These are phyloP conservation scores for Amphicarpaea edgeworthii DNA, from an alignment of 306 rosid genomes.

Conservation along the genomic window DNA sequence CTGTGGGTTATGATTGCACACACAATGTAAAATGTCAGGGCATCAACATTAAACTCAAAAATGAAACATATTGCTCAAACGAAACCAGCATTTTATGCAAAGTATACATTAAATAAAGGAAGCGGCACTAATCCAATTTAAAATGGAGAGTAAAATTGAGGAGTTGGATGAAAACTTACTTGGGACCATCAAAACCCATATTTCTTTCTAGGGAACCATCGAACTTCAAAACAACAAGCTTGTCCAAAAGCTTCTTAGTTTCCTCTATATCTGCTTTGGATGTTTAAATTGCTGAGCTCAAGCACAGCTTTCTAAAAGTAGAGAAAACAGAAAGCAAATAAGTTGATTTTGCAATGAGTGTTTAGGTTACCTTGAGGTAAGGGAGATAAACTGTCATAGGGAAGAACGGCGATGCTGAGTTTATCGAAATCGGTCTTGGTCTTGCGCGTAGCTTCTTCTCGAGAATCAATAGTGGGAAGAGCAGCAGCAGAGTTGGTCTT, in stretches of 20 bases:
- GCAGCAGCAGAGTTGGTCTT: slow-evolving; percentile 40
- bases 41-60: too few relatives aligned
- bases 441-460: slow-evolving; percentile 48
- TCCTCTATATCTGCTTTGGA: slow-evolving; percentile 54
- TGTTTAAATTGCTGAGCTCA: not conserved
- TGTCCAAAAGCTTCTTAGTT: slow-evolving; percentile 68
- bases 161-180: slow-evolving; percentile 54
- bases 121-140: too few relatives aligned
- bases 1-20: too few relatives aligned
- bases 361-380: slow-evolving; percentile 58
- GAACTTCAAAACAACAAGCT: slow-evolving; percentile 75
- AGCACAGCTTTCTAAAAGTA: not conserved
- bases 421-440: slow-evolving; percentile 41
- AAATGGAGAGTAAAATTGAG: not conserved
- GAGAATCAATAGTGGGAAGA: slow-evolving; percentile 33
- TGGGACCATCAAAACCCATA: slow-evolving; percentile 66
- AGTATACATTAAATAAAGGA: too few relatives aligned
- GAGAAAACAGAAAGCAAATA: slow-evolving; percentile 23
- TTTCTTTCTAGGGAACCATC: slow-evolving; percentile 52
- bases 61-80: too few relatives aligned
- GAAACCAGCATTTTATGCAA: not conserved
- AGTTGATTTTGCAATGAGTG: too few relatives aligned
- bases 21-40: too few relatives aligned
- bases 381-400: slow-evolving; percentile 57
- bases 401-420: slow-evolving; percentile 57